Conservation (phyloP, 352 stramenopile species). For the Phytophthora sp. region DNA sequence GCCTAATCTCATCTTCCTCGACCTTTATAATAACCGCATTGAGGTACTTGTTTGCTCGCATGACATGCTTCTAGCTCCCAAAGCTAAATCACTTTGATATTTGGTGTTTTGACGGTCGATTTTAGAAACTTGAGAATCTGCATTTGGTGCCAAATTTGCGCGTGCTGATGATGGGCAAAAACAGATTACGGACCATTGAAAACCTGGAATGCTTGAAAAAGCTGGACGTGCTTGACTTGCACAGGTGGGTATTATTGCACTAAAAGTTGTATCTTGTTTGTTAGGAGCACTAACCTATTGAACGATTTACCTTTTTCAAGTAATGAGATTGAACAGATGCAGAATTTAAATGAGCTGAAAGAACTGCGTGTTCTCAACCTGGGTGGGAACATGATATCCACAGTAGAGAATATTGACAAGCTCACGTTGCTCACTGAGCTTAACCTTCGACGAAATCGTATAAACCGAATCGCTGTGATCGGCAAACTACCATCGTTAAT, state of each 20-base stretch:
- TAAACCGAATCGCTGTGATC: slow-evolving; percentile 61
- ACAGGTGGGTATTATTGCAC: slow-evolving; percentile 51
- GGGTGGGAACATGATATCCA: slow-evolving; percentile 81
- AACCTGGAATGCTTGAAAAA: slow-evolving; percentile 87
- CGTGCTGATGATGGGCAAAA: slow-evolving; percentile 94
- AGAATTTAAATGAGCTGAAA: slow-evolving; percentile 84
- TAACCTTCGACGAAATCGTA: slow-evolving; percentile 88
- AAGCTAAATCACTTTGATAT: neutral
- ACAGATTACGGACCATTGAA: slow-evolving; percentile 80
- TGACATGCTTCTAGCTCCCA: neutral
- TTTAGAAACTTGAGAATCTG: slow-evolving; percentile 79
- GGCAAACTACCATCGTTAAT: slow-evolving; percentile 79
- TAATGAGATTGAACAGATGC: slow-evolving; percentile 90
- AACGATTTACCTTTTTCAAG: slow-evolving; percentile 25
- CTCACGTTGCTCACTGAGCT: slow-evolving; percentile 89
- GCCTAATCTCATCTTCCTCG: slow-evolving; percentile 92
- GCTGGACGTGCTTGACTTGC: slow-evolving; percentile 93
- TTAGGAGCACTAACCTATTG: neutral
- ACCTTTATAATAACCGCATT: slow-evolving; percentile 94
- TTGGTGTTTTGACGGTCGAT: neutral
- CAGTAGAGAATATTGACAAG: slow-evolving; percentile 81
- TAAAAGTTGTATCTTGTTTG: neutral
- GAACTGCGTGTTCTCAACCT: slow-evolving; percentile 93
- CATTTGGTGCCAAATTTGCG: slow-evolving; percentile 81
- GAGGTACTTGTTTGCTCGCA: slow-evolving; percentile 41